Base-by-base conservation (phyloP, 2,329 filamentous ascomycete genomes). In the Domatiomyces catenatus region DNA sequence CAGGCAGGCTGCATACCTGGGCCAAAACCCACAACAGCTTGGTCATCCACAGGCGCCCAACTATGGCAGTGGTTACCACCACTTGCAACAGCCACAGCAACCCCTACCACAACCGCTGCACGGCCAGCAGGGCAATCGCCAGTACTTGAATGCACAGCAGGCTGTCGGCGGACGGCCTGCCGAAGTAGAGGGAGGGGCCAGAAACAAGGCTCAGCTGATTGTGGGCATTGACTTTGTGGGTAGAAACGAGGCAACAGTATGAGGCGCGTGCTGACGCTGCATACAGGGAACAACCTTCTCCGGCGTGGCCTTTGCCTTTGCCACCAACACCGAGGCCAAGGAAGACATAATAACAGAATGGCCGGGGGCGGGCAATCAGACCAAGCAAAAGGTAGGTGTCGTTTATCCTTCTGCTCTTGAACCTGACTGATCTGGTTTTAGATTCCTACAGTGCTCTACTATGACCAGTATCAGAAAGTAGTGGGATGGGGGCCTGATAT, bases 401-500 rank as follows among this genome's bases (percentile, higher is more conserved):
- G 26, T 36, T 12, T 8, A 36, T 36, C 10, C 15, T 5, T 15
- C 10, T 39, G 32, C 10, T 15, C 15, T 39, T 39, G 10, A 10
- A 45, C 43, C 43, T 26, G 12, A 45, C 43, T 17, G 43, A 19
- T 19, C 8, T 5, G 3, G 43, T 17, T 43, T 18, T 63, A 94
- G 92, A 96, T 98, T 61, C 92, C 92, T 15, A 96, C 92, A 12
- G 92, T 98, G n/a, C 79, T 98, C 54, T 98, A 98, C 74, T 98
- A 98, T 66, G 92, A 98, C 66, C 90, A 96, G 70, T 94, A 95
- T 68, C 92, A 98, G 65, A 95, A 96, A 69, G 92, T 98, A 47
- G 92, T 96, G n/a, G 92, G 92, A 61, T 98, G 92, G 92, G 92
- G 92, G 55, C 89, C 90, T 51, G 92, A 98, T 74, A 96, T 96